A percentile compares a stretch with the other conserved stretches of the same genome.
phyloP scores from a whole-genome alignment of 2,329 filamentous ascomycete species.

The Exophiala alcalophila region DNA sequence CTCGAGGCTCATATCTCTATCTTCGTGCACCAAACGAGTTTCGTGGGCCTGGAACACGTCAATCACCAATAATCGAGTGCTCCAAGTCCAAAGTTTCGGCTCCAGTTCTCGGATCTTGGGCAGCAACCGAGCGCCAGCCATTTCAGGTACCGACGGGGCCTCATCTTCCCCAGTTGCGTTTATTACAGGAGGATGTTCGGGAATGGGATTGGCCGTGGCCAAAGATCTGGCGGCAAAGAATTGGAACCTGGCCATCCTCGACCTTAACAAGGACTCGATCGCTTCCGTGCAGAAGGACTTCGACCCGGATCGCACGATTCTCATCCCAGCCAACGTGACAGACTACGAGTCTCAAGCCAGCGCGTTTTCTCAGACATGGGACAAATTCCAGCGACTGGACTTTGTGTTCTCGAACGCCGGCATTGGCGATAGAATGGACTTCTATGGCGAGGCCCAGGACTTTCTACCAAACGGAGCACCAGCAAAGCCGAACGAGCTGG shows the following conservation, averaged over 20 bases:
- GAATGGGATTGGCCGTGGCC: slow-evolving; percentile 7
- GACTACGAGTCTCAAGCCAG: slow-evolving; percentile 8
- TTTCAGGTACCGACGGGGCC: too few relatives aligned
- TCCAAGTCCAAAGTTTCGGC: too few relatives aligned
- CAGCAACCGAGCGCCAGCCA: too few relatives aligned
- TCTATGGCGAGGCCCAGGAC: slow-evolving; percentile 1
- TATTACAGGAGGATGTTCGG: slow-evolving; percentile 6
- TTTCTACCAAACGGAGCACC: neutral
- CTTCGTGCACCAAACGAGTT: too few relatives aligned
- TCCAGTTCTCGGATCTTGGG: too few relatives aligned
- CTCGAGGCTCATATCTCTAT: too few relatives aligned
- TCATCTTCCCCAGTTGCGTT: slow-evolving; percentile 5
- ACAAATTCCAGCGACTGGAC: slow-evolving; percentile 7
- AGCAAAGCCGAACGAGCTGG: slow-evolving; percentile 6
- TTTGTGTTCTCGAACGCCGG: slow-evolving; percentile 9
- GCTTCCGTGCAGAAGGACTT: slow-evolving; percentile 2
- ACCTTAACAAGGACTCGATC: slow-evolving; percentile 5
- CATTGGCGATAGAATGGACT: slow-evolving; percentile 7
- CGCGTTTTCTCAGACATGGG: slow-evolving; percentile 7
- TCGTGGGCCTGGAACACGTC: too few relatives aligned
- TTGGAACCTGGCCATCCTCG: slow-evolving; percentile 12
- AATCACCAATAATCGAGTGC: too few relatives aligned
- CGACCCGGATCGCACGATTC: neutral
- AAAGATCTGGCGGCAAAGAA: slow-evolving; percentile 4
- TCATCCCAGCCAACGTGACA: slow-evolving; percentile 9